Base-by-base conservation (phyloP, 2,329 filamentous ascomycete genomes). In the Macrophomina tecta region DNA sequence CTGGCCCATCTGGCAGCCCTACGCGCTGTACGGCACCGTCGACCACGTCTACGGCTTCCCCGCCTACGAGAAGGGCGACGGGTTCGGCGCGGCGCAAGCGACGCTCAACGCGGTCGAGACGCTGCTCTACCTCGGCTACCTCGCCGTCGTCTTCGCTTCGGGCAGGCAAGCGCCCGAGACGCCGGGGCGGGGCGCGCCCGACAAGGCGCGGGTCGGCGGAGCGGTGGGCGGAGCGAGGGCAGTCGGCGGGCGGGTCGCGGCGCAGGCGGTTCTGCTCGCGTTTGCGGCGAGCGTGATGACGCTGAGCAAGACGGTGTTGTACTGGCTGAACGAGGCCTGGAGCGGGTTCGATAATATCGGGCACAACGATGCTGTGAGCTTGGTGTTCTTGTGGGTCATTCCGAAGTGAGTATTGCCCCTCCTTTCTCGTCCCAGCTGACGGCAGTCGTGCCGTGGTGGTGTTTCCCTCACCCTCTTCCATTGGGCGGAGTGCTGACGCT, bases 41-140 rank as follows among this genome's bases (percentile, higher is more conserved):
- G 93, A 97, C 79, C 84, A 93, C 77, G 84, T 94, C 38, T 97
- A 97, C 81, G 92, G 93, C 48, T 90, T 86, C 82, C 89, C 90
- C 72, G 89, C 90, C 4, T 92, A 86, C 76, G 80, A 91, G 68
- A 83, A 83, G 16, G 78, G 83, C 28, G 88, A 89, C 75, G 92
- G 93, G 42, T 97, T 96, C 79, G 91, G 91, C 0, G 86, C 85
- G 49, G 92, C 92, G 45, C 93, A 97, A 83, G 86, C 85, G 34
- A 72, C 82, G 6, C 75, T 94, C 70, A 95, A 94, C 74, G 77
- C 87, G 6, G 71, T 91, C 64, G 92, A 95, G 83, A 88, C 86
- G 3, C 66, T 81, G 40, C 83, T 89, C 73, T 94, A 94, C 75
- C 78, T 80, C 65, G 82, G 80, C 78, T 94, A 88, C 73, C 82